Conservation (phyloP, 2,329 filamentous ascomycete genomes). For the Penicillium sp. region DNA sequence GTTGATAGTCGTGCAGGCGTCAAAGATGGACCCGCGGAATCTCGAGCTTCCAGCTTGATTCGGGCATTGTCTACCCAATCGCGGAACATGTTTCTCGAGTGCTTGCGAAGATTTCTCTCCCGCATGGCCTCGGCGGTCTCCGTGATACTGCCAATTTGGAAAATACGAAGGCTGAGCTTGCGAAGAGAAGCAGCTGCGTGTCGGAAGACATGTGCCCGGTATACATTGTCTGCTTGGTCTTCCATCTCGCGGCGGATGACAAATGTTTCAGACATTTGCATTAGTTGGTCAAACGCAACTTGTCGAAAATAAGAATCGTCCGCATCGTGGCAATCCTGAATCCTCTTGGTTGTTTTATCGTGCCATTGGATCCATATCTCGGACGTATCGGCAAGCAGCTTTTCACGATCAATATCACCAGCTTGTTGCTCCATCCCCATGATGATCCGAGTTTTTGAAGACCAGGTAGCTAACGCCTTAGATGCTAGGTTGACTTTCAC, state of each 20-base stretch:
- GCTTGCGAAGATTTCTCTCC: conserved; percentile 55
- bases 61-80: conserved; percentile 54
- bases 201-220: conserved; percentile 49
- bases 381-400: conserved; percentile 35
- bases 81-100: conserved; percentile 55
- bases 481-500: conserved; percentile 56
- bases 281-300: conserved; percentile 40
- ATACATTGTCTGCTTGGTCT: conserved; percentile 48
- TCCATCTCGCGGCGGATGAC: conserved; percentile 37
- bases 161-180: conserved; percentile 58
- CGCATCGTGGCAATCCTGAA: conserved; percentile 38
- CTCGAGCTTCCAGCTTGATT: conserved; percentile 30
- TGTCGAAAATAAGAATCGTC: conserved; percentile 41
- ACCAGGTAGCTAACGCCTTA: conserved; percentile 42
- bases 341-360: conserved; percentile 36
- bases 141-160: conserved; percentile 52
- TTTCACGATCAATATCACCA: conserved; percentile 34
- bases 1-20: conserved; percentile 28
- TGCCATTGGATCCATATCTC: conserved; percentile 46
- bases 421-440: conserved; percentile 43
- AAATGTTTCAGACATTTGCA: conserved; percentile 38
- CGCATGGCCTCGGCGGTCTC: conserved; percentile 55
- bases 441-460: conserved; percentile 33
- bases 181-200: conserved; percentile 51
- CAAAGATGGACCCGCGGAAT: conserved; percentile 30